Base-by-base conservation (phyloP, 2,329 filamentous ascomycete genomes). In the Endothia cerciana region DNA sequence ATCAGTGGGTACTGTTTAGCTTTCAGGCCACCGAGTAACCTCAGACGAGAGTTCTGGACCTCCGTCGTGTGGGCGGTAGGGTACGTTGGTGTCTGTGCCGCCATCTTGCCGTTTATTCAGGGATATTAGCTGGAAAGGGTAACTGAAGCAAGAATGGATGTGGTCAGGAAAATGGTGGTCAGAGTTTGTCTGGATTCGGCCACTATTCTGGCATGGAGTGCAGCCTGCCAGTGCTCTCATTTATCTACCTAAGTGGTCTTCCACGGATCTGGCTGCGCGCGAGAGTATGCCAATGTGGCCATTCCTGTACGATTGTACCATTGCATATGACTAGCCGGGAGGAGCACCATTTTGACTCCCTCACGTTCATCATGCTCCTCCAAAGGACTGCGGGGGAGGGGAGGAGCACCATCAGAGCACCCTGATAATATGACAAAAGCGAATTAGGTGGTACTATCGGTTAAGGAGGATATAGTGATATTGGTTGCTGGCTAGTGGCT, bases 11-110 rank as follows among this genome's bases (percentile, higher is more conserved):
- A 79, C 28, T 77, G 74, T 30, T 74, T 75, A 17, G 74, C 69
- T 64, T 72, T 75, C 69, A 83, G 71, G 45, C 77, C 78, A 65
- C 83, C 83, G 65, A 83, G 76, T 3, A 83, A 71, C 61, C 77
- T 74, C 63, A 82, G 70, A 10, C 77, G 77, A 66, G 79, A 75
- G 70, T 82, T 82, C 19, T 77, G 59, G 53, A 79, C 72, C 19
- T 64, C 67, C 15, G 76, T 79, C 13, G 74, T 73, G 55, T 67
- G 71, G 15, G 75, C 67, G 2, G 74, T 76, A 33, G 74, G 69
- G 62, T 76, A 75, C 60, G 64, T 64, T 47, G 60, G 30, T 15
- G 57, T 30, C 38, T 41, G 36, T 60, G 60, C 36, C 15, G 45
- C 40, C 55, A 66, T 63, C 22, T 49, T 58, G 56, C 30, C 13